phyloP scores from a whole-genome alignment of 176 grass and related monocot genomes.

The Cenchrus fungigraminus region DNA sequence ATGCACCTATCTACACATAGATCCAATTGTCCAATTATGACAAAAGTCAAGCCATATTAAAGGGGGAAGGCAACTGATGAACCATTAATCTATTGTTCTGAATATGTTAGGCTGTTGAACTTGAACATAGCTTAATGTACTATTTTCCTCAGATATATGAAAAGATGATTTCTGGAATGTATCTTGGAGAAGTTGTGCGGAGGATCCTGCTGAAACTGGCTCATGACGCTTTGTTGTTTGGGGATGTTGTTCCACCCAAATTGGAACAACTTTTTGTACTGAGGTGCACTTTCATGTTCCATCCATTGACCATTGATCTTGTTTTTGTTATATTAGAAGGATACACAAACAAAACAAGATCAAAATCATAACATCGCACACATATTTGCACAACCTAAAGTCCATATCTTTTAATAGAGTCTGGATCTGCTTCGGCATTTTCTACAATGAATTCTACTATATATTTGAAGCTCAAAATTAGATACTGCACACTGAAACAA shows the following conservation, averaged over 20 bases:
- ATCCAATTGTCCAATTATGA: neutral
- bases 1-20: neutral
- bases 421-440: neutral
- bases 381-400: slow-evolving; percentile 10
- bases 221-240: slow-evolving; percentile 76
- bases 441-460: neutral
- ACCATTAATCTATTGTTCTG: slow-evolving; percentile 6
- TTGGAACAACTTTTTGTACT: slow-evolving; percentile 68
- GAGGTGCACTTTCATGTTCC: slow-evolving; percentile 54
- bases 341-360: neutral
- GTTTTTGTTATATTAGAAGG: neutral
- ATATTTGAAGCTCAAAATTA: neutral
- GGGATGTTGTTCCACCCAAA: slow-evolving; percentile 76
- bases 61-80: neutral
- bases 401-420: neutral
- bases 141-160: slow-evolving; percentile 76
- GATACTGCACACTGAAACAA: too few relatives aligned
- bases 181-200: slow-evolving; percentile 91
- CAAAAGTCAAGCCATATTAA: neutral
- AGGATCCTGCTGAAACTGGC: slow-evolving; percentile 81
- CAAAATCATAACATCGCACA: neutral
- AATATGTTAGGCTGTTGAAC: slow-evolving; percentile 14
- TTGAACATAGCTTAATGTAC: slow-evolving; percentile 18
- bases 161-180: slow-evolving; percentile 99
- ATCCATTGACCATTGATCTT: neutral